Base-by-base conservation (phyloP, 176 grass and related monocot genomes). In the Pharus latifolius region DNA sequence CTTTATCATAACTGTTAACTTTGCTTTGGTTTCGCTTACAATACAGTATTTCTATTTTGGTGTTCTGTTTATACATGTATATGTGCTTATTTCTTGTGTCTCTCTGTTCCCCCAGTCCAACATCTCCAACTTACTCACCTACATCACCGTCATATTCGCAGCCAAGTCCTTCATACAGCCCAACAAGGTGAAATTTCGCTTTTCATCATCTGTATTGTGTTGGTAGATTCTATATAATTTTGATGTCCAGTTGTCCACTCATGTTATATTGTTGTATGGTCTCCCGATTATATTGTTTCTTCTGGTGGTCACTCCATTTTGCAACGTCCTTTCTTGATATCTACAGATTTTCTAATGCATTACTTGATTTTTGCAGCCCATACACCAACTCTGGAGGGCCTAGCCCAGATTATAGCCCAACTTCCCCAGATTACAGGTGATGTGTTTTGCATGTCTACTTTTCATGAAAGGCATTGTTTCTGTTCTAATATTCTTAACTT, bases 131-230 rank as follows among this genome's bases (percentile, higher is more conserved):
- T 2, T 97, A 92, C 76, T 97, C 94, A 1, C 89, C 94, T 28
- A 98, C 89, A 18, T 98, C 94, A n/a, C 89, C 89, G 26, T 90
- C 94, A 4, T 90, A 83, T 85, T 84, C 94, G 7, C 89, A 88
- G 19, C 69, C 89, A 44, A 90, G 89, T 45, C 89, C 94, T 0
- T 85, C 94, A 11, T 93, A 98, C 72, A 93, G 94, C 74, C 94
- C 89, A 25, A 90, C 87, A 7, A 93, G 94, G 89, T 93, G 70
- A 70, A 73, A 48, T 1, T 73, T 65, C 10, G 18, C 22, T 27
- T 20, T 65, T 28, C 16, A 15, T 56, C 13, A 5, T 52, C 7
- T 16, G 11, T 43, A 7, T 44, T 30, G 22, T 31, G 49, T 34
- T 22, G 32, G 60, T 3, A 43, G 6, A 29, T 22, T 17, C n/a